phyloP scores from a whole-genome alignment of 371 early-diverging fungal genomes.

The Mucor plumbeus region DNA sequence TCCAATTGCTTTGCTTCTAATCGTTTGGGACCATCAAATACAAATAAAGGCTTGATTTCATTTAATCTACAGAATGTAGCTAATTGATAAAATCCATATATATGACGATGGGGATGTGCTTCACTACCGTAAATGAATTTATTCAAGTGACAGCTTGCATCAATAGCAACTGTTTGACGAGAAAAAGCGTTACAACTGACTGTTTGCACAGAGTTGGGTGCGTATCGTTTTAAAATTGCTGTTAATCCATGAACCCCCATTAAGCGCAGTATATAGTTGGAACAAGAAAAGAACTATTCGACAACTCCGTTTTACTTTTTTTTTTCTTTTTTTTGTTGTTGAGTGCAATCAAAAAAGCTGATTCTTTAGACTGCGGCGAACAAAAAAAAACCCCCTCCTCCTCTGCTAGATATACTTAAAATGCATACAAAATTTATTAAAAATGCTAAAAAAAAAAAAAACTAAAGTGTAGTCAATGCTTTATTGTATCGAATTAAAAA shows the following conservation, averaged over 20 bases:
- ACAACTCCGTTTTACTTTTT: too few species aligned
- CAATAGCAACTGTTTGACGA: conserved; percentile 55
- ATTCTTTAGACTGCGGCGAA: too few species aligned
- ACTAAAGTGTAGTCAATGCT: too few species aligned
- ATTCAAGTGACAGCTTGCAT: conserved; percentile 66
- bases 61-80: conserved; percentile 49
- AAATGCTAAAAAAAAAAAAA: too few species aligned
- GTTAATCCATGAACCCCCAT: conserved; percentile 69
- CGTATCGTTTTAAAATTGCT: conserved; percentile 50
- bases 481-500: too few species aligned
- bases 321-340: too few species aligned
- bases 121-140: conserved; percentile 60
- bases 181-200: conserved; percentile 41
- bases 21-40: conserved; percentile 61
- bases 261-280: too few species aligned
- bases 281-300: too few species aligned
- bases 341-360: too few species aligned
- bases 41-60: conserved; percentile 63
- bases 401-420: too few species aligned
- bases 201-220: conserved; percentile 48
- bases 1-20: conserved; percentile 59
- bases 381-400: too few species aligned
- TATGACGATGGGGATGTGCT: conserved; percentile 51
- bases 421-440: too few species aligned
- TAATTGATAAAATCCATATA: conserved; percentile 59